These are phyloP conservation scores for Aspergillus pseudotamarii DNA, from an alignment of 2,329 filamentous ascomycete species.

Conservation along the genomic window DNA sequence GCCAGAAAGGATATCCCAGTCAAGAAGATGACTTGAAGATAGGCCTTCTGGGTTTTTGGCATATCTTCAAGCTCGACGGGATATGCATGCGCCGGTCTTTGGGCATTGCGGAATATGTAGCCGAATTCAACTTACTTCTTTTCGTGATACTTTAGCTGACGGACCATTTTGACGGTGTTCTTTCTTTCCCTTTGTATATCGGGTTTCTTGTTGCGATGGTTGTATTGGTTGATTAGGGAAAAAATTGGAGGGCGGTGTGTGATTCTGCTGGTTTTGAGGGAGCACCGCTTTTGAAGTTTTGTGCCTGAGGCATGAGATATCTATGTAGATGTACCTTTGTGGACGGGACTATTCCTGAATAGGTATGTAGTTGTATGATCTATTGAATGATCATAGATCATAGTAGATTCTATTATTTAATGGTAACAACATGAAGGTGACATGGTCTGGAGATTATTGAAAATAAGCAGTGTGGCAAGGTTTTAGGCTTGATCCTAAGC, in stretches of 20 bases:
- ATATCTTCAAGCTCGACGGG: too few relatives aligned
- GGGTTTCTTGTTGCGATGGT: background rate
- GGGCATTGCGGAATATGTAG: too few relatives aligned
- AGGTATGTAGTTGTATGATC: background rate
- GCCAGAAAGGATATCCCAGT: too few relatives aligned
- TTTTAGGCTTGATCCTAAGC: too few relatives aligned
- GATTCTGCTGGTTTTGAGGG: background rate
- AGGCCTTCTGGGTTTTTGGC: too few relatives aligned
- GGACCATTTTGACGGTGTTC: slow-evolving; percentile 68
- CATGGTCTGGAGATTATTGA: too few relatives aligned
- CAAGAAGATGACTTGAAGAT: too few relatives aligned
- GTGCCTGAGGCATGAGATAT: background rate
- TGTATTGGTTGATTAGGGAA: background rate
- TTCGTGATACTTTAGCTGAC: slow-evolving; percentile 96
- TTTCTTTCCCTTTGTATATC: background rate
- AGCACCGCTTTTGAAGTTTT: background rate
- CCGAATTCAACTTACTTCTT: slow-evolving; percentile 60
- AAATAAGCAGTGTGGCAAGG: too few relatives aligned
- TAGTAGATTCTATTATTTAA: too few relatives aligned
- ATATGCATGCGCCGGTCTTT: too few relatives aligned
- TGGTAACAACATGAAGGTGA: too few relatives aligned
- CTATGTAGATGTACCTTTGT: background rate
- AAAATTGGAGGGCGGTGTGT: slow-evolving; percentile 9
- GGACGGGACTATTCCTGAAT: background rate
- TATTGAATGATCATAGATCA: too few relatives aligned